Evolutionary conservation across 2,329 filamentous ascomycete genomes (phyloP).

Genomic region (Clarireedia hainanense): DNA sequence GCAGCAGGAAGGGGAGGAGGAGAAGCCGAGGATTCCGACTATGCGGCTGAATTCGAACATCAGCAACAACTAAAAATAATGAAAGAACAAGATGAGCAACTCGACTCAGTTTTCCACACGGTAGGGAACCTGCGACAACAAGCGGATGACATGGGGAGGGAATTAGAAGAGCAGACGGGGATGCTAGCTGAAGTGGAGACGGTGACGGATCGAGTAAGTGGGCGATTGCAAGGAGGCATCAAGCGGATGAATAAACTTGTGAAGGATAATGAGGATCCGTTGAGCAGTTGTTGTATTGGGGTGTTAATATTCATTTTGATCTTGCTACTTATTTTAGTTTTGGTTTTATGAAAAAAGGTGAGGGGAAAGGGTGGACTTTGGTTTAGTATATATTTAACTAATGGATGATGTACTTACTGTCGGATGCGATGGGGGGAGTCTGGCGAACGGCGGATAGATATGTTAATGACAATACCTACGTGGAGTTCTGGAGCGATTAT

Average conservation of each 20-base stretch:
- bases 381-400: too few relatives aligned
- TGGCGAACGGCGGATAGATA: too few relatives aligned
- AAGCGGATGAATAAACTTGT: constrained; percentile 81
- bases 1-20: constrained; percentile 27
- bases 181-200: constrained; percentile 81
- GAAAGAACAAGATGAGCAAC: constrained; percentile 86
- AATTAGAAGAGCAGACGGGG: constrained; percentile 89
- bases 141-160: constrained; percentile 91
- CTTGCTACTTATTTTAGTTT: constrained; percentile 71
- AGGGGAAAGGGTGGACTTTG: too few relatives aligned
- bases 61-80: constrained; percentile 87
- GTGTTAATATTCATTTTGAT: constrained; percentile 84
- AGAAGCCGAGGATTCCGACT: constrained; percentile 30
- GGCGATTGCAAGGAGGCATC: constrained; percentile 77
- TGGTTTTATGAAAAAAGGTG: constrained; percentile 41
- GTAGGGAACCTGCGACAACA: constrained; percentile 86
- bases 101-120: constrained; percentile 88
- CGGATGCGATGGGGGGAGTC: too few relatives aligned
- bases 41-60: constrained; percentile 78
- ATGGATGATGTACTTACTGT: too few relatives aligned
- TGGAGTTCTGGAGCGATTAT: too few relatives aligned
- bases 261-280: constrained; percentile 78
- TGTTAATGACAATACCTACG: too few relatives aligned
- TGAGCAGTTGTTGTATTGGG: constrained; percentile 85
- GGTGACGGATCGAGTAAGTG: constrained; percentile 79